Evolutionary conservation across 768 basidiomycete genomes (phyloP).

Genomic region (Agaricus sinodeliciosus): DNA sequence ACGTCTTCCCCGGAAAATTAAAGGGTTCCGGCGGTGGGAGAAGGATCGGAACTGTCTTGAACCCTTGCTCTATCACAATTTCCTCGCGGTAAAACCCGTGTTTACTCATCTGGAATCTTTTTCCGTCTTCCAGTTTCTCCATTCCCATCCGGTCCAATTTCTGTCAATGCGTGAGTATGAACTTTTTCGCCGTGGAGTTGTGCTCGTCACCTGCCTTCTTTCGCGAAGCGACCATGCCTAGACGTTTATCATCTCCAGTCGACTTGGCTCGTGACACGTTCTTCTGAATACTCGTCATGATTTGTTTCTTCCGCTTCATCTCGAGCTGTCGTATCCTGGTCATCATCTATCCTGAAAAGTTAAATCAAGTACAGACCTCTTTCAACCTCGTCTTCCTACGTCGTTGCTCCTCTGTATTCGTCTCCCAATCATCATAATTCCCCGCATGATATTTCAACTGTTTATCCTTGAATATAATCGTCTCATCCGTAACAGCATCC

Average conservation of each 20-base stretch:
- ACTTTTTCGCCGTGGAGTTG: background rate
- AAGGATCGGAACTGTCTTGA: conserved; percentile 26
- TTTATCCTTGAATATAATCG: conserved; percentile 50
- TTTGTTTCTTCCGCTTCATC: conserved; percentile 31
- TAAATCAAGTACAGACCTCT: conserved; percentile 19
- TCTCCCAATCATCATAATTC: conserved; percentile 44
- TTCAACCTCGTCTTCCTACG: conserved; percentile 38
- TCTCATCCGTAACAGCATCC: conserved; percentile 52
- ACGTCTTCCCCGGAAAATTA: conserved; percentile 23
- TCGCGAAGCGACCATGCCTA: conserved; percentile 44
- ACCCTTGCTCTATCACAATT: conserved; percentile 28
- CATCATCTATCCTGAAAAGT: background rate
- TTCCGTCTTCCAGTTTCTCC: conserved; percentile 24
- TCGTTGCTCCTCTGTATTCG: conserved; percentile 36
- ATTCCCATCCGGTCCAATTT: conserved; percentile 28
- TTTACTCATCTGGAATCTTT: conserved; percentile 25
- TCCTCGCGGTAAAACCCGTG: conserved; percentile 23
- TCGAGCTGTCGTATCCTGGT: conserved; percentile 19
- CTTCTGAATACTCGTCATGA: conserved; percentile 49
- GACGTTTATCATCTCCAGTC: conserved; percentile 56
- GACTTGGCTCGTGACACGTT: conserved; percentile 44
- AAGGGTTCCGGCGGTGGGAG: conserved; percentile 26
- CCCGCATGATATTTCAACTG: conserved; percentile 51
- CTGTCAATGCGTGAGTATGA: conserved; percentile 11
- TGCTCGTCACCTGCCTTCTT: conserved; percentile 31